These are phyloP conservation scores for Sphenostylis stenocarpa DNA, from an alignment of 306 rosid genomes.

Conservation along the genomic window DNA sequence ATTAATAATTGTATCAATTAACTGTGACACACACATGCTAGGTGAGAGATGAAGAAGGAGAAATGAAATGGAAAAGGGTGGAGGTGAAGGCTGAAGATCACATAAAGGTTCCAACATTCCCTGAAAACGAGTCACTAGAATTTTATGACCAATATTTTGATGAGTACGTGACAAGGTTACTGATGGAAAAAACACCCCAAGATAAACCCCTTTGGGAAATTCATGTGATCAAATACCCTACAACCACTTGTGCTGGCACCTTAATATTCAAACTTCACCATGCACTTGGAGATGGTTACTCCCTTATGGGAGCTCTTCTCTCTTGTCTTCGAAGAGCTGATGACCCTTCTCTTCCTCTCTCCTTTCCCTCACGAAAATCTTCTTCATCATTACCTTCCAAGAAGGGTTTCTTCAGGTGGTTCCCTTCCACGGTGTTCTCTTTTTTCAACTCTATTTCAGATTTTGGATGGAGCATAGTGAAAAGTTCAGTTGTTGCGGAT, in stretches of 20 bases:
- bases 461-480: constrained; percentile 40
- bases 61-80: constrained; percentile 54
- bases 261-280: constrained; percentile 57
- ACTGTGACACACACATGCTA: neutral
- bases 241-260: constrained; percentile 45
- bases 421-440: constrained; percentile 19
- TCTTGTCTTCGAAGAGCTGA: constrained; percentile 58
- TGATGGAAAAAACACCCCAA: constrained; percentile 29
- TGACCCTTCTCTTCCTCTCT: constrained; percentile 55
- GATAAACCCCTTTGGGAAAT: constrained; percentile 60
- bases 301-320: constrained; percentile 60
- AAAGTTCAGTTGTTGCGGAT: constrained; percentile 41
- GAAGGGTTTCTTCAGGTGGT: neutral
- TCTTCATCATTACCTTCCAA: neutral
- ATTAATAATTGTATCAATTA: neutral
- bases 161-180: constrained; percentile 39
- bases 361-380: constrained; percentile 43
- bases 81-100: constrained; percentile 49
- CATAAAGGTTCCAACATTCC: constrained; percentile 42
- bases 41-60: constrained; percentile 40
- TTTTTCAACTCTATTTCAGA: constrained; percentile 34
- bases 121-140: constrained; percentile 30
- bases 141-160: constrained; percentile 41
- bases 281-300: constrained; percentile 71
- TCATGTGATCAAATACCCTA: constrained; percentile 60